Base-by-base conservation (phyloP, 768 basidiomycete species). In the Leccinum fibrillosum region DNA sequence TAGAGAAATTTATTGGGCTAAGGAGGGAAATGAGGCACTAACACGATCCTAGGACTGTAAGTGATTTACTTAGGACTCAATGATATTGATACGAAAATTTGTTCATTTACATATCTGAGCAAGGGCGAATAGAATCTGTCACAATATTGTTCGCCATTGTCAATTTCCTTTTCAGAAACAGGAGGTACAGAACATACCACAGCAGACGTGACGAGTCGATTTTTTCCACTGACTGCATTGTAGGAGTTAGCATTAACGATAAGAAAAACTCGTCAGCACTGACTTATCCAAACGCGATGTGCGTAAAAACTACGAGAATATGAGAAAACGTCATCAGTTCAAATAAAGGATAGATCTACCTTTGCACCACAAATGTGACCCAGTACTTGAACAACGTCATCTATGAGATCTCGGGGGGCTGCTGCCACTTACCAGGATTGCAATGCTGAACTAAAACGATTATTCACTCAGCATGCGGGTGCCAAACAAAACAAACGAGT, bases 251-350 rank as follows among this genome's bases (percentile, higher is more conserved):
- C 1, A 47, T 4, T 0, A 13, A 49, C 8, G 10, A 44, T 1
- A 19, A 37, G 19, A 21, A 0, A n/a, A 25, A 17, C 4, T 2
- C 12, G 15, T 3, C 30, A 7, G 4, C 13, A 52, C 67, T 45
- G 47, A 69, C 67, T 69, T 60, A 69, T 67, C 66, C 66, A 70
- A 12, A 70, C 62, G 34, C 66, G 66, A 34, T 69, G 68, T n/a
- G 58, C 56, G 25, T 70, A 70, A 39, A 69, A 69, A 56, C 68
- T 70, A 45, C 35, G 8, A 21, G 7, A 2, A 0, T 1, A 15
- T 65, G 13, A 61, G 58, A 17, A 9, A 34, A 48, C 2, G 3
- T 2, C 32, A n/a, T 34, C 32, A 47, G 26, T 19, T 10, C 11
- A 37, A 4, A 37, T 11, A n/a, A 9, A 2, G 37, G 30, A 17